These are phyloP conservation scores for Helminthosporium solani DNA, from an alignment of 2,329 filamentous ascomycete genomes.

Conservation along the genomic window DNA sequence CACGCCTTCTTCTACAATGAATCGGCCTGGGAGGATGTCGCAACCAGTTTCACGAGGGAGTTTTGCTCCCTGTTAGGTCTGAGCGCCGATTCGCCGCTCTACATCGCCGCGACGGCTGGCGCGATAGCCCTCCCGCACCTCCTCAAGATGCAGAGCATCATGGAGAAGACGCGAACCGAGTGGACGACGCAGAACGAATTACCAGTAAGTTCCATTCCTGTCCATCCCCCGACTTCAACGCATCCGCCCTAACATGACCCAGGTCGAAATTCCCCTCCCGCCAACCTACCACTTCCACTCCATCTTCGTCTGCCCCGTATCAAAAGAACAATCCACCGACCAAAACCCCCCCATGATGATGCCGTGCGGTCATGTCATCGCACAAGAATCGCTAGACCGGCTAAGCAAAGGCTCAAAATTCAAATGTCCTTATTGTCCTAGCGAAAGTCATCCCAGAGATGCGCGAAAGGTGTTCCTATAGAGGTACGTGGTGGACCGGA, in stretches of 20 bases:
- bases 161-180: conserved; percentile 85
- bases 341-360: conserved; percentile 95
- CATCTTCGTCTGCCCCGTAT: conserved; percentile 97
- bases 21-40: conserved; percentile 77
- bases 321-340: conserved; percentile 93
- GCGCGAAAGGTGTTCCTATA: conserved; percentile 51
- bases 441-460: conserved; percentile 75
- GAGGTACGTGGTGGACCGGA: background rate
- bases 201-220: conserved; percentile 62
- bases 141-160: conserved; percentile 83
- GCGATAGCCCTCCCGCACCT: conserved; percentile 87
- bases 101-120: conserved; percentile 88
- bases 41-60: conserved; percentile 84
- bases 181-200: conserved; percentile 93
- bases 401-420: conserved; percentile 77
- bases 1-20: conserved; percentile 71
- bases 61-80: conserved; percentile 91
- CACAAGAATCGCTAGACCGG: conserved; percentile 76
- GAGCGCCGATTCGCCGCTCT: conserved; percentile 87
- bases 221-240: background rate
- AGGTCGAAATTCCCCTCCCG: conserved; percentile 67
- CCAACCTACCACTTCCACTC: conserved; percentile 76
- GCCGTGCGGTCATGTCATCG: conserved; percentile 91
- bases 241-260: conserved; percentile 3
- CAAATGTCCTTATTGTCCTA: conserved; percentile 96